phyloP scores from a whole-genome alignment of 805 yeast species.

The Pichia nanzhaoensis region DNA sequence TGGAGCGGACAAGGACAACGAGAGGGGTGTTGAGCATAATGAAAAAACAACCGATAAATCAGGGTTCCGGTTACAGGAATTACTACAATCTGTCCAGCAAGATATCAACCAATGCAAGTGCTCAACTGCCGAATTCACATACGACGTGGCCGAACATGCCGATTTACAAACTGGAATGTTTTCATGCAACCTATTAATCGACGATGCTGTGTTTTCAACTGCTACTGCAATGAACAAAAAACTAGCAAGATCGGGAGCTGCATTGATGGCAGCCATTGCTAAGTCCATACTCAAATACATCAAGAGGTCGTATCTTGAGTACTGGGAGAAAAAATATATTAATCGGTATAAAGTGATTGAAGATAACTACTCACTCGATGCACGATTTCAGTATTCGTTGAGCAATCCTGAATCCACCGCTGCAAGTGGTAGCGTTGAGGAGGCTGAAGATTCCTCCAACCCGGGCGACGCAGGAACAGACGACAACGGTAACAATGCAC shows the following conservation, averaged over 20 bases:
- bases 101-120: conserved; percentile 9
- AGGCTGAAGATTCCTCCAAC: too few species aligned
- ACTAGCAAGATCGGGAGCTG: conserved; percentile 11
- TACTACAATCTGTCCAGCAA: conserved; percentile 8
- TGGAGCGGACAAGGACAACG: background rate
- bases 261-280: conserved; percentile 8
- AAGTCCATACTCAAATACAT: background rate
- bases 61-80: conserved; percentile 1
- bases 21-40: background rate
- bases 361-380: background rate
- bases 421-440: too few species aligned
- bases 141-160: conserved; percentile 1
- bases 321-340: conserved; percentile 6
- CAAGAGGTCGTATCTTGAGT: conserved; percentile 4
- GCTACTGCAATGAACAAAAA: conserved; percentile 11
- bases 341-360: background rate
- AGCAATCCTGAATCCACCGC: too few species aligned
- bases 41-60: background rate
- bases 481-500: background rate
- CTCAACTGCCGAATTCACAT: background rate
- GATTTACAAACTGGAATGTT: conserved; percentile 3
- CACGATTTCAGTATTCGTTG: conserved; percentile 1
- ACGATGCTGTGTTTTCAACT: background rate
- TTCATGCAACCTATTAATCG: conserved; percentile 2
- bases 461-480: too few species aligned